phyloP scores from a whole-genome alignment of 768 basidiomycete genomes.

The Coprinopsis marcescibilis region DNA sequence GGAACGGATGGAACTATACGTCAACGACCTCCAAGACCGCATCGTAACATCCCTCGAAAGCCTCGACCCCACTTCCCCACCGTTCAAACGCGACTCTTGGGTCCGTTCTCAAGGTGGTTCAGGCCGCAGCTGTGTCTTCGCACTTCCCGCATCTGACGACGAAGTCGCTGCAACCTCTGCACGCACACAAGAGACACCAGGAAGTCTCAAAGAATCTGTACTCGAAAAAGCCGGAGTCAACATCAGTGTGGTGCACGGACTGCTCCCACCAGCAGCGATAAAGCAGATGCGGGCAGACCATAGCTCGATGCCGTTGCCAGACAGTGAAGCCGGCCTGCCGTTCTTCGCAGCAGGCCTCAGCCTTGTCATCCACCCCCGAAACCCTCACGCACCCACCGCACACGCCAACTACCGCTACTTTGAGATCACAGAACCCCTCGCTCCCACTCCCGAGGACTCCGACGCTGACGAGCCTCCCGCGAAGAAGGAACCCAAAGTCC shows the following conservation, averaged over 20 bases:
- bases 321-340: constrained; percentile 61
- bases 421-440: constrained; percentile 63
- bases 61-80: constrained; percentile 64
- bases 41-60: constrained; percentile 76
- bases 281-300: constrained; percentile 96
- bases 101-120: constrained; percentile 65
- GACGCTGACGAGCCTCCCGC: not conserved
- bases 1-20: constrained; percentile 67
- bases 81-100: constrained; percentile 82
- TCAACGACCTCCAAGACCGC: constrained; percentile 67
- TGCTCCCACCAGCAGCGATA: constrained; percentile 83
- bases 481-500: constrained; percentile 36
- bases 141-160: constrained; percentile 37
- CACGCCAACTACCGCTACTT: constrained; percentile 98
- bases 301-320: constrained; percentile 60
- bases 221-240: constrained; percentile 98
- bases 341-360: constrained; percentile 93
- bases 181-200: no score
- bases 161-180: constrained; percentile 20
- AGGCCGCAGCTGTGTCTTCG: constrained; percentile 82
- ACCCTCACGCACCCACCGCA: constrained; percentile 89
- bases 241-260: constrained; percentile 86
- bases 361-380: constrained; percentile 90
- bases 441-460: no score
- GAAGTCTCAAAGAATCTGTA: no score